These are phyloP conservation scores for Aspergillus sp. DNA, from an alignment of 2,329 filamentous ascomycete genomes.

Conservation along the genomic window DNA sequence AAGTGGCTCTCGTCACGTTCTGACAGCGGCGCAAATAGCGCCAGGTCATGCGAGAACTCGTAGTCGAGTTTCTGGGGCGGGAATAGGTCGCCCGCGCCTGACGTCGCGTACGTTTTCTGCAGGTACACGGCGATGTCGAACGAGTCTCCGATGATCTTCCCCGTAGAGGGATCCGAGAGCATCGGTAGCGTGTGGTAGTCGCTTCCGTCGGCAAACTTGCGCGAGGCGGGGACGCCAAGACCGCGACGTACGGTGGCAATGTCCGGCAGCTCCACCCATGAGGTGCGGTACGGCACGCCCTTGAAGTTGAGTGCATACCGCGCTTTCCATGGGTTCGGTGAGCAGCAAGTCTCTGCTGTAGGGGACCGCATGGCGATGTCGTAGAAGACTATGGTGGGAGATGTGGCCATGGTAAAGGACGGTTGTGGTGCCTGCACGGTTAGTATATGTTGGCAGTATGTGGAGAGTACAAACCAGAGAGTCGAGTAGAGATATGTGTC, in stretches of 20 bases:
- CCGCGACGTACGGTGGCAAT: slow-evolving; percentile 49
- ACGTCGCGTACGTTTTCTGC: slow-evolving; percentile 49
- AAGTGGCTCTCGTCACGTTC: slow-evolving; percentile 25
- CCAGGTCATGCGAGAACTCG: slow-evolving; percentile 25
- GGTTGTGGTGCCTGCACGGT: no score
- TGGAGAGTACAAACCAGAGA: no score
- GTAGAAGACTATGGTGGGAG: slow-evolving; percentile 41
- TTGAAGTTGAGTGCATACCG: slow-evolving; percentile 53
- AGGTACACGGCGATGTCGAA: slow-evolving; percentile 65
- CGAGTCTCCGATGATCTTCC: slow-evolving; percentile 55
- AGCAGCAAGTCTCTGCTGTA: slow-evolving; percentile 27
- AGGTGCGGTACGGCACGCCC: slow-evolving; percentile 43
- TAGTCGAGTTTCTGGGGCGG: slow-evolving; percentile 44
- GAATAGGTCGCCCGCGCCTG: slow-evolving; percentile 50
- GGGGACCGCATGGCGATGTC: slow-evolving; percentile 45
- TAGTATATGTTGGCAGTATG: no score
- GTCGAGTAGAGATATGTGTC: no score
- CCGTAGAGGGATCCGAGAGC: slow-evolving; percentile 47
- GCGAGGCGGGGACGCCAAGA: slow-evolving; percentile 44
- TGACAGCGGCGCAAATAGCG: slow-evolving; percentile 40
- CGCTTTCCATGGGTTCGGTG: slow-evolving; percentile 53
- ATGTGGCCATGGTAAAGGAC: background rate
- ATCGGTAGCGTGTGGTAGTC: slow-evolving; percentile 63
- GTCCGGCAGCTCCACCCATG: slow-evolving; percentile 55
- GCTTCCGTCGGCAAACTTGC: slow-evolving; percentile 55